A percentile compares a stretch with the other conserved stretches of the same genome.
Conservation (phyloP, 164 flowering plant species). For the Magnolia officinalis region DNA sequence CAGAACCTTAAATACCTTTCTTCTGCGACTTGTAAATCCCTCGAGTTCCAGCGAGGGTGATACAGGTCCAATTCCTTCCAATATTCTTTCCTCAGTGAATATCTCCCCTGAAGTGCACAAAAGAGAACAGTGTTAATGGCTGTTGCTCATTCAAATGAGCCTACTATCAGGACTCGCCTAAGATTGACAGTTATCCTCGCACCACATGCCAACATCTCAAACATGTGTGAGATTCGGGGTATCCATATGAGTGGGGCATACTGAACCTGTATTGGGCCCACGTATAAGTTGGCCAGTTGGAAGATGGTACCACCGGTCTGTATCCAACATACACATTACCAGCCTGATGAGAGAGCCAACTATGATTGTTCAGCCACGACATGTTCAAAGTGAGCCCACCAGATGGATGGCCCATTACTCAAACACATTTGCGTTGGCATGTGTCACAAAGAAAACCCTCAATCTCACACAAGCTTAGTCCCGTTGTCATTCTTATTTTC, state of each 20-base stretch:
- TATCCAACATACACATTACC: background rate
- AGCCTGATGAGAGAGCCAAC: background rate
- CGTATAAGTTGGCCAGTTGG: background rate
- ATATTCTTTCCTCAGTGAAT: constrained; percentile 58
- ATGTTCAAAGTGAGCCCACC: background rate
- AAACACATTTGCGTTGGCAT: no score
- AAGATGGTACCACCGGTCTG: background rate
- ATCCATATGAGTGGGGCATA: background rate
- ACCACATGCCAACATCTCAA: background rate
- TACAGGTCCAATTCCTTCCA: constrained; percentile 95
- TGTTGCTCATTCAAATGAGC: background rate
- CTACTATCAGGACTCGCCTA: background rate
- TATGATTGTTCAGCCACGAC: background rate
- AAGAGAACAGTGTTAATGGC: background rate
- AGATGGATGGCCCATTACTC: no score
- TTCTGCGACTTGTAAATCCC: constrained; percentile 89
- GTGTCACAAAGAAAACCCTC: background rate
- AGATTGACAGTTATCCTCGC: background rate
- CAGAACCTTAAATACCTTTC: constrained; percentile 85
- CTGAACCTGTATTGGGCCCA: background rate
- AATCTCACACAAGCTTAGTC: background rate
- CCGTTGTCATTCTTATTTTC: background rate
- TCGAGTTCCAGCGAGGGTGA: constrained; percentile 88
- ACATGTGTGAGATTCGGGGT: background rate
- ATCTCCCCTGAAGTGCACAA: constrained; percentile 63